Evolutionary conservation across 2,329 filamentous ascomycete species (phyloP).

Genomic region (Leptographium procerum): DNA sequence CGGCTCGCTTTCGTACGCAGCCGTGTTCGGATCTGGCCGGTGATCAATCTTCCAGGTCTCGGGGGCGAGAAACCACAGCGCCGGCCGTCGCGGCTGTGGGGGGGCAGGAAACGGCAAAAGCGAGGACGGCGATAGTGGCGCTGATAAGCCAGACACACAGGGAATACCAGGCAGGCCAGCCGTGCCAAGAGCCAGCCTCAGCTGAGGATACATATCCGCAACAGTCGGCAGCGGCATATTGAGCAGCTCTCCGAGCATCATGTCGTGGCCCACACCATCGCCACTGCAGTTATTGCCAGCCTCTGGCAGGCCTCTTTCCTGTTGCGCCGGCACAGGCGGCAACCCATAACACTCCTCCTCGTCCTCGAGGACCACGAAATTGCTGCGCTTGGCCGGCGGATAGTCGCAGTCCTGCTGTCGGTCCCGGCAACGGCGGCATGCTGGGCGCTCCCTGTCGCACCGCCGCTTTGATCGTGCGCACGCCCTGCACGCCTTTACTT

Average conservation of each 20-base stretch:
- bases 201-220: background rate
- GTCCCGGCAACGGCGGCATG: conserved; percentile 15
- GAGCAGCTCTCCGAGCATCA: background rate
- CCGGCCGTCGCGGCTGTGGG: background rate
- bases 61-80: conserved; percentile 12
- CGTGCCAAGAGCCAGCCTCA: background rate
- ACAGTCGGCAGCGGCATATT: background rate
- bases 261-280: background rate
- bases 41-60: conserved; percentile 13
- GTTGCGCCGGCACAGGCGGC: too few species aligned
- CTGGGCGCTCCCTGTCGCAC: conserved; percentile 13
- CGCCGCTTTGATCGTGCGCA: conserved; percentile 16
- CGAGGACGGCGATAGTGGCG: too few species aligned
- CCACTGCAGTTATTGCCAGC: too few species aligned
- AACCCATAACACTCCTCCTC: background rate
- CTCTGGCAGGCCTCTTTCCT: background rate
- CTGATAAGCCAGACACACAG: too few species aligned
- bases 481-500: conserved; percentile 12
- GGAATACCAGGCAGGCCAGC: background rate
- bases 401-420: conserved; percentile 15
- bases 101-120: background rate
- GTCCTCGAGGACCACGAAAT: background rate
- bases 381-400: conserved; percentile 7
- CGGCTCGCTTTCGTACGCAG: background rate
- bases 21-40: background rate